These are phyloP conservation scores for Neurospora sp. DNA, from an alignment of 495 filamentous ascomycete species.

Conservation along the genomic window DNA sequence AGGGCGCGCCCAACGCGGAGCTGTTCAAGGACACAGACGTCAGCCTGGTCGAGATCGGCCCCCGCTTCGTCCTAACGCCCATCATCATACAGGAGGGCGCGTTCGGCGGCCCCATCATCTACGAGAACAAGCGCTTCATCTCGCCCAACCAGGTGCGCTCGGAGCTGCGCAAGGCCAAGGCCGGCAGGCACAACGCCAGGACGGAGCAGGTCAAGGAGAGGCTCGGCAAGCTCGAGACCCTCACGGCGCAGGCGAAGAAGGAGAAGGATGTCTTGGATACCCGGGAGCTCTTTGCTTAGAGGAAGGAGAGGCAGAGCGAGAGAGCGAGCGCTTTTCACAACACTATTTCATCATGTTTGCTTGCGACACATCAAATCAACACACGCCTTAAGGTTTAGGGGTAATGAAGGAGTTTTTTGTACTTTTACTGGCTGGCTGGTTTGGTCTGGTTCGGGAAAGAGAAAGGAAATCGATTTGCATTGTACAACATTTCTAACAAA, in stretches of 20 bases:
- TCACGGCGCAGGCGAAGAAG: conserved; percentile 49
- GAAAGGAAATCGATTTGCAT: neutral
- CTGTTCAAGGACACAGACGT: conserved; percentile 53
- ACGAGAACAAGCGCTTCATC: conserved; percentile 98
- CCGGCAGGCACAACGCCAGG: conserved; percentile 60
- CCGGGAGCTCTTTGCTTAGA: conserved; percentile 67
- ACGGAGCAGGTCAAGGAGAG: conserved; percentile 63
- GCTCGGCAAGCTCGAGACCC: conserved; percentile 62
- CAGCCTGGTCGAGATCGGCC: conserved; percentile 85
- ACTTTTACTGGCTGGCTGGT: neutral
- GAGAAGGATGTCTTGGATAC: conserved; percentile 67
- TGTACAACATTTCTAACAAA: neutral
- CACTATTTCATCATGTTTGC: neutral
- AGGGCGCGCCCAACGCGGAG: conserved; percentile 19
- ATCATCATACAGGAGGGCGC: conserved; percentile 92
- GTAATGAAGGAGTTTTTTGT: neutral
- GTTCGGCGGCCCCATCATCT: conserved; percentile 94
- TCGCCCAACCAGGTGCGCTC: conserved; percentile 87
- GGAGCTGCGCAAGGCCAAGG: conserved; percentile 65
- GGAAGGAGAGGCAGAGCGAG: neutral
- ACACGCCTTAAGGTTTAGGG: neutral
- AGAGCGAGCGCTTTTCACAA: neutral
- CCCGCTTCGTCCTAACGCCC: conserved; percentile 87
- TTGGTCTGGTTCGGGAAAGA: neutral
- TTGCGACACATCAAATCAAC: neutral